Percentiles rank a stretch among this genome's conserved stretches.
phyloP scores from a whole-genome alignment of 164 flowering plant species.

The Vitis amurensis region DNA sequence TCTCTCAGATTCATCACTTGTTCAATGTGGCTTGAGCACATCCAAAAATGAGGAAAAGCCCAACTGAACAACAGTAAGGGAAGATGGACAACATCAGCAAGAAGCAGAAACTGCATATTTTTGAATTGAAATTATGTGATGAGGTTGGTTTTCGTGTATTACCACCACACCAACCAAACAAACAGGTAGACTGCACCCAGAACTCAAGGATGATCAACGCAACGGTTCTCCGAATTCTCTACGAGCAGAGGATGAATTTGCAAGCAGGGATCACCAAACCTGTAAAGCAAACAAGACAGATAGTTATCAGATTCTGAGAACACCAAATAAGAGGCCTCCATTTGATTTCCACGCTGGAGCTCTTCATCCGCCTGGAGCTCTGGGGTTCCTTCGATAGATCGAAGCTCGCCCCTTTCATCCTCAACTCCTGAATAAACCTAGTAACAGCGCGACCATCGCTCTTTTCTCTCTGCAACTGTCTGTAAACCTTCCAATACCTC shows the following conservation, averaged over 20 bases:
- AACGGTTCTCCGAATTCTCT: too few species aligned
- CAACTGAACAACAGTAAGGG: too few species aligned
- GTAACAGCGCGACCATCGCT: slow-evolving; percentile 55
- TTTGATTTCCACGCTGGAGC: slow-evolving; percentile 91
- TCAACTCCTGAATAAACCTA: slow-evolving; percentile 73
- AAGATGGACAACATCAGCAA: too few species aligned
- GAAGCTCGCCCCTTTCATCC: slow-evolving; percentile 95
- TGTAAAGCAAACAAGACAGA: slow-evolving; percentile 61
- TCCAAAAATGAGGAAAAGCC: too few species aligned
- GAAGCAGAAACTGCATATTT: too few species aligned
- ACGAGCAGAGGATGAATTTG: slow-evolving; percentile 58
- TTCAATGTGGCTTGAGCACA: too few species aligned
- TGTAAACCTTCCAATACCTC: slow-evolving; percentile 62
- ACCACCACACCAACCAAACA: too few species aligned
- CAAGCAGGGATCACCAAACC: slow-evolving; percentile 55
- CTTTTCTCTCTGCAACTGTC: slow-evolving; percentile 59
- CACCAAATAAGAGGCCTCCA: slow-evolving; percentile 81
- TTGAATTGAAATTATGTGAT: too few species aligned
- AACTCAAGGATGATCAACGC: slow-evolving; percentile 2
- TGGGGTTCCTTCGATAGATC: slow-evolving; percentile 75
- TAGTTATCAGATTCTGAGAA: slow-evolving; percentile 48
- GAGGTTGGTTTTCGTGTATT: too few species aligned
- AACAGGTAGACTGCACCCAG: not conserved
- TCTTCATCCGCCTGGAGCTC: slow-evolving; percentile 65
- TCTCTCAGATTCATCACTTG: too few species aligned